Base-by-base conservation (phyloP, 148 eudicot species). In the Dysphania ambrosioides region DNA sequence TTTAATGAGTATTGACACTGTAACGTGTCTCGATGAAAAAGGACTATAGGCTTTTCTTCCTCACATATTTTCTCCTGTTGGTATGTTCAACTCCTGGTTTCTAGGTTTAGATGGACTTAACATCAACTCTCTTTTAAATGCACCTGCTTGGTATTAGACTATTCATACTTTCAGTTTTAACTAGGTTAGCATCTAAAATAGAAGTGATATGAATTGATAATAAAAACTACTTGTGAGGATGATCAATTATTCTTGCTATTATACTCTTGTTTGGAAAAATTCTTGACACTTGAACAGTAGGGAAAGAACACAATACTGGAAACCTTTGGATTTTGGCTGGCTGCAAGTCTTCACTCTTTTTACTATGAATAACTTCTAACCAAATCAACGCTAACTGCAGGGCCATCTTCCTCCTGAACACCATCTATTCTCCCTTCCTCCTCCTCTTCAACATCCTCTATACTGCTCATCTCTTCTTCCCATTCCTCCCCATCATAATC, bases 381-480 rank as follows among this genome's bases (percentile, higher is more conserved):
- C 16, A 29, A 36, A 2, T 63, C 79, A 65, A 42, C 44, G 49
- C 13, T 65, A 36, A 32, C 59, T n/a, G 27, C 44, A 63, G 11
- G 32, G 16, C 27, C 23, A 15, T 72, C 58, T 35, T 71, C 69
- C 5, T 23, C 65, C 16, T 60, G 36, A 1, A 23, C 42, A 6
- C 24, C 19, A 0, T 66, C 68, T 9, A 29, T 73, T 5, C 34
- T 13, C 5, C 78, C 76, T 19, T 78, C 77, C 0, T 72, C 86
- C 16, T 47, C 53, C 2, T 77, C 81, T 0, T 75, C 86, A 0
- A 73, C 80, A 0, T 78, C 88, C 8, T 80, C 84, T 5, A 79
- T 10, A n/a, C 8, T 26, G 1, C 41, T 41, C 34, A 7, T 8
- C 8, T 49, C 75, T 29, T 27, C 55, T 49, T 41, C 77, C 78